Evolutionary conservation across 129 eudicot species (phyloP), one percentile per base, ranked within the genome.

Genomic region (Heracleum sosnowskyi): DNA sequence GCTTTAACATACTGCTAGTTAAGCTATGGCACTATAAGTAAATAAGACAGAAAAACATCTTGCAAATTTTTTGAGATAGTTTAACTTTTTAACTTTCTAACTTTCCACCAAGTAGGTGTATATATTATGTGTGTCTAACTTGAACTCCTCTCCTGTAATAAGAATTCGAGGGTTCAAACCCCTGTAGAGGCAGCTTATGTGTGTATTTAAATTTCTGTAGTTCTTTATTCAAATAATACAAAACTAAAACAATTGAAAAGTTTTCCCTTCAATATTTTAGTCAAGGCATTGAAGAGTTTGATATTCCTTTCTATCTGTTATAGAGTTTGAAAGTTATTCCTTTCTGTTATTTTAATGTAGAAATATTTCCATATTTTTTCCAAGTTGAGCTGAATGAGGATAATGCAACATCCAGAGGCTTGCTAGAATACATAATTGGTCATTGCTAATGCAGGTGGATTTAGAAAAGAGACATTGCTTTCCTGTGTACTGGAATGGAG

Each of bases 401-500:
- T 24, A 28, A 29, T 63, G 36, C 70, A 63, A 63, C 36, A 8
- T 63, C 7, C 6, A 29, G 36, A 11, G 11, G 72, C 16, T 60
- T 66, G 40, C 0, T 2, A 66, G 40, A 66, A 7, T 31, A 66
- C 72, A 66, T 63, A 63, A 63, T 66, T 12, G 40, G 40, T 36
- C 42, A 69, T 31, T 57, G 66, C 24, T 45, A 47, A 53, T 87
- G 85, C 84, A 95, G 99, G 99, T 95, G 75, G 99, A 95, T 82
- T 89, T 95, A 85, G 88, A 90, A 49, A 86, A 78, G 81, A 88
- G 99, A 79, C 96, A 95, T 73, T 87, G 95, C 77, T 95, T 95
- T 79, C 99, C 97, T 76, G 97, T 95, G 79, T 95, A 95, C 78
- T 95, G 99, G 99, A 89, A 86, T 84, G 99, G 99, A 81, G 97